Percentiles rank a stretch among this genome's conserved stretches.
Conservation (phyloP, 176 grass and related monocot species). For the Ampelocalamus luodianensis region DNA sequence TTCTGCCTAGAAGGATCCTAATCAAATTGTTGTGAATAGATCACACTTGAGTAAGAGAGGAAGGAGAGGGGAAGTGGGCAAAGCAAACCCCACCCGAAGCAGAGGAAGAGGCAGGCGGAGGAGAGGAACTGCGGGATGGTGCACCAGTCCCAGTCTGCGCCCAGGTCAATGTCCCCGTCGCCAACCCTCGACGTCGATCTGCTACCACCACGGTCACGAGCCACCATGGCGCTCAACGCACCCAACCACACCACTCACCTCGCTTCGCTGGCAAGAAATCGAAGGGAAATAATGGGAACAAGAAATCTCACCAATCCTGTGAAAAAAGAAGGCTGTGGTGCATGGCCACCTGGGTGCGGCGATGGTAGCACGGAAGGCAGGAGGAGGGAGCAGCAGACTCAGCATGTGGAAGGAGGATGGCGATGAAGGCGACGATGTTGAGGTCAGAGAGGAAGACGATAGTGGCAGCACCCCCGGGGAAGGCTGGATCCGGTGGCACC, state of each 20-base stretch:
- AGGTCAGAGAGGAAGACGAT: too few species aligned
- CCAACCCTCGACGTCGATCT: conserved; percentile 58
- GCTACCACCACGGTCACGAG: background rate
- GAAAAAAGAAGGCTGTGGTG: too few species aligned
- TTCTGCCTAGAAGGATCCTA: background rate
- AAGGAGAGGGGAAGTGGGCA: background rate
- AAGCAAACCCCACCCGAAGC: conserved; percentile 45
- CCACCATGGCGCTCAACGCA: conserved; percentile 37
- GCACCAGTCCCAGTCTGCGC: conserved; percentile 50
- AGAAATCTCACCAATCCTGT: too few species aligned
- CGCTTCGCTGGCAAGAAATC: background rate
- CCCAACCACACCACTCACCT: background rate
- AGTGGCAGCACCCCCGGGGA: too few species aligned
- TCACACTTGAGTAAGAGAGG: background rate
- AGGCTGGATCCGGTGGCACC: too few species aligned
- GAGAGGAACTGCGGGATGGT: conserved; percentile 53
- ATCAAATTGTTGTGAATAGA: background rate
- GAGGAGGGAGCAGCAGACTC: too few species aligned
- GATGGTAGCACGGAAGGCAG: too few species aligned
- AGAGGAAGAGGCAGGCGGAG: conserved; percentile 62
- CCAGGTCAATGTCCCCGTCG: conserved; percentile 49
- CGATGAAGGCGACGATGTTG: too few species aligned
- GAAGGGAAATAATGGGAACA: too few species aligned
- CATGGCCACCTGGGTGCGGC: too few species aligned
- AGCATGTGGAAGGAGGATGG: too few species aligned